A percentile compares a stretch with the other conserved stretches of the same genome.
Conservation (phyloP, 306 rosid genomes). For the Alnus glutinosa region DNA sequence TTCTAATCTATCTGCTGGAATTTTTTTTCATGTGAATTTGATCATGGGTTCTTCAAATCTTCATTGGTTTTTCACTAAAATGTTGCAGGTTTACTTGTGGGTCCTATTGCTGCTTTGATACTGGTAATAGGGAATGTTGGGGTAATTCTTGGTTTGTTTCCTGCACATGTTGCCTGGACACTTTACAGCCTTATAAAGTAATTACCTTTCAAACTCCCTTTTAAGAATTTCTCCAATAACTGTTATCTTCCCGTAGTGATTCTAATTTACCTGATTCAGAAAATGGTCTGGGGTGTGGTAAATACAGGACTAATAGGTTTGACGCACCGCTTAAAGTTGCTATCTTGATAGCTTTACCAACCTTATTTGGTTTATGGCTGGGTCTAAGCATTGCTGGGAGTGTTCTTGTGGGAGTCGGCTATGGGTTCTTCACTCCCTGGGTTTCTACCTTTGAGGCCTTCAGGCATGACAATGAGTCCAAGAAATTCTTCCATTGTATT, state of each 20-base stretch:
- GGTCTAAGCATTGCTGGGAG: slow-evolving; percentile 77
- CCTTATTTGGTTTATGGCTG: slow-evolving; percentile 77
- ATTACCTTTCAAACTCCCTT: not conserved
- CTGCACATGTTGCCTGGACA: slow-evolving; percentile 82
- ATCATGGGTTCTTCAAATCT: slow-evolving; percentile 34
- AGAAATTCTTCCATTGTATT: slow-evolving; percentile 59
- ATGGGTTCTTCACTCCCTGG: slow-evolving; percentile 88
- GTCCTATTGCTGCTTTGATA: slow-evolving; percentile 68
- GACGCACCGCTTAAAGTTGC: slow-evolving; percentile 75
- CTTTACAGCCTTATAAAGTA: slow-evolving; percentile 66
- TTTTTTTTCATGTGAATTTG: slow-evolving; percentile 12
- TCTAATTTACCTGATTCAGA: not conserved
- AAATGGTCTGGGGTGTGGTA: slow-evolving; percentile 33
- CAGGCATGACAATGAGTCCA: slow-evolving; percentile 55
- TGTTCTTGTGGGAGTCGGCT: slow-evolving; percentile 70
- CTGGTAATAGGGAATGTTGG: slow-evolving; percentile 69
- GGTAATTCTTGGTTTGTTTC: slow-evolving; percentile 63
- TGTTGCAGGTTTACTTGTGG: slow-evolving; percentile 67
- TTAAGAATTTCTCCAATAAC: not conserved
- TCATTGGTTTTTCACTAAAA: not conserved
- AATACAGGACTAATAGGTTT: slow-evolving; percentile 57
- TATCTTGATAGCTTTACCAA: slow-evolving; percentile 64
- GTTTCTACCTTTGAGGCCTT: slow-evolving; percentile 89
- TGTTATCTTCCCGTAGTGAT: not conserved
- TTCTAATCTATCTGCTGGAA: not conserved